Evolutionary conservation across 2,329 filamentous ascomycete species (phyloP), one percentile per base, ranked within the genome.

Genomic region (Fusarium sp.): DNA sequence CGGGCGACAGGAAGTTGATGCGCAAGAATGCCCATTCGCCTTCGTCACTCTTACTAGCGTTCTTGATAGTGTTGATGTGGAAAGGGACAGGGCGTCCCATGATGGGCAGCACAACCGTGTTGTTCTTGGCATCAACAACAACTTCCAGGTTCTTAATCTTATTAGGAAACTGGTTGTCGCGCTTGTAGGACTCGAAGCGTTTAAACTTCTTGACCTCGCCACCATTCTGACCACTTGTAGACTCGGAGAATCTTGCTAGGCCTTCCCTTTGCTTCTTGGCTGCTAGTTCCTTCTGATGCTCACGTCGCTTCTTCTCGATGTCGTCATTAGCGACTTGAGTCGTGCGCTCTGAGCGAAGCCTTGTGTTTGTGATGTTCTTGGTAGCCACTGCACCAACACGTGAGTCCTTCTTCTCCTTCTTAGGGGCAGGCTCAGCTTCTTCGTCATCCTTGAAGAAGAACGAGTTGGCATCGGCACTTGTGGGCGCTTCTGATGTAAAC

Each of bases 361-460:
- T 91, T 3, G 93, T 96, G 76, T 92, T 94, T 19, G 92, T 97
- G 72, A 98, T 97, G 75, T 98, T 99, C 72, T 94, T 96, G 49
- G 92, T 91, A 24, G 93, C 93, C 57, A 97, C 91, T 26, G 93
- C 93, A 54, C 92, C 93, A 8, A 95, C 90, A 39, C 90, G 87
- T 0, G 88, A 83, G 69, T 95, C 90, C 77, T 89, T 92, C 83
- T 95, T 96, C 70, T 93, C 88, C 77, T 96, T 96, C 68, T 95
- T 96, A n/a, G 92, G 91, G 9, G 91, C 85, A 29, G 91, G 91
- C 75, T 92, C 88, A 63, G 92, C 87, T 67, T 96, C 91, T 73
- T 96, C 92, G 60, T 97, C 93, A 68, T 98, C 94, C 74, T 97
- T 96, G 82, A 99, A 99, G 79, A 97, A 98, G 82, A 99, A 99